phyloP scores from a whole-genome alignment of 108 stramenopile genomes.

The Pseudonitzschia delicatissima region DNA sequence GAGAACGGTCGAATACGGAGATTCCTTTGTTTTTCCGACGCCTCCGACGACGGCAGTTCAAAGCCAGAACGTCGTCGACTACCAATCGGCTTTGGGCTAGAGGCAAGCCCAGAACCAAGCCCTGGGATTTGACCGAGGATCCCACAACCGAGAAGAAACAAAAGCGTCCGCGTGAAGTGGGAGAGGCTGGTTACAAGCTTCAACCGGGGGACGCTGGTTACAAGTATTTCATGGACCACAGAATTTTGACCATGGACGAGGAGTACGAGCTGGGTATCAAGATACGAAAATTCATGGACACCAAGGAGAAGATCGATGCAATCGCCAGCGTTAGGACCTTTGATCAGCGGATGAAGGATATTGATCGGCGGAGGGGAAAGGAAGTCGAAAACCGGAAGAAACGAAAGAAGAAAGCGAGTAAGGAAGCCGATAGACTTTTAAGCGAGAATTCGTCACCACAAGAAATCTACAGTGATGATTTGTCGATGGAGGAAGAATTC shows the following conservation, averaged over 20 bases:
- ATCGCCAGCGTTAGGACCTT: conserved; percentile 29
- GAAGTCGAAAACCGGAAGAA: neutral
- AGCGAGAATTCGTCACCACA: neutral
- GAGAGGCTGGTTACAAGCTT: too few species aligned
- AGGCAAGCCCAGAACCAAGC: conserved; percentile 20
- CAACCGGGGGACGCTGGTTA: too few species aligned
- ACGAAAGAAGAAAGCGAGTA: neutral
- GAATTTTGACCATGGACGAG: conserved; percentile 59
- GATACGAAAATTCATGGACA: conserved; percentile 34
- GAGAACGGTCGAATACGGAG: neutral
- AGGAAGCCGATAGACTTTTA: neutral
- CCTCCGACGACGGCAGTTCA: too few species aligned
- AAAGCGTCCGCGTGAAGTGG: too few species aligned
- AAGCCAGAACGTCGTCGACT: neutral
- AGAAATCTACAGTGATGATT: neutral
- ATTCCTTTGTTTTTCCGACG: neutral
- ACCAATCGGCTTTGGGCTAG: neutral
- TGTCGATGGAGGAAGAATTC: conserved; percentile 11
- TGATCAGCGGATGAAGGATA: conserved; percentile 4
- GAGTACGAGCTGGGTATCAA: conserved; percentile 54
- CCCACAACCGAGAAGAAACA: too few species aligned
- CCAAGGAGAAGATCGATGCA: conserved; percentile 39
- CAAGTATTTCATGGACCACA: conserved; percentile 67
- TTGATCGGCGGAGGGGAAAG: neutral
- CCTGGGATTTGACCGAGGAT: too few species aligned